Percentiles rank a stretch among this genome's conserved stretches.
These are phyloP conservation scores for Larix sibirica DNA, from an alignment of 83 land plant species.

Conservation along the genomic window DNA sequence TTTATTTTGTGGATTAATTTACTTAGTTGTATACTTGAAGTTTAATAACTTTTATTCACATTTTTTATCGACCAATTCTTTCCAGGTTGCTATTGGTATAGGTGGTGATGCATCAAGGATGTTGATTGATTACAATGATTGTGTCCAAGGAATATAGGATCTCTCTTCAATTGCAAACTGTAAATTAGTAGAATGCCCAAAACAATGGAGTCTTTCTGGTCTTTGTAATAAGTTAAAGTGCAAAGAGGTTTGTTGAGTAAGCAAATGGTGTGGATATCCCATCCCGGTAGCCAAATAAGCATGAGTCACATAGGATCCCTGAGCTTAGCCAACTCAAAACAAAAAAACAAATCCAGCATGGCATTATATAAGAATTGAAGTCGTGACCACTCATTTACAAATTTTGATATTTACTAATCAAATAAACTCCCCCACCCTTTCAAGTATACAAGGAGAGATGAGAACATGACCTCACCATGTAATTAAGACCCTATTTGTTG, in stretches of 20 bases:
- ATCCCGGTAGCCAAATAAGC: too few relatives aligned
- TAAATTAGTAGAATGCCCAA: constrained; percentile 50
- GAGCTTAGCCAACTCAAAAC: too few relatives aligned
- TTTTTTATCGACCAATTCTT: neutral
- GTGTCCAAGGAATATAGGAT: constrained; percentile 49
- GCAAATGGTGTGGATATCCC: too few relatives aligned
- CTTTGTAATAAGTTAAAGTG: constrained; percentile 57
- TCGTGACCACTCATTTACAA: too few relatives aligned
- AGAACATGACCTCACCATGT: too few relatives aligned
- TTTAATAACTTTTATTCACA: neutral
- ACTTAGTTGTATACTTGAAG: neutral
- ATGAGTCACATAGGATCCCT: too few relatives aligned
- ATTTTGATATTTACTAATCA: too few relatives aligned
- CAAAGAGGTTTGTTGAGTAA: constrained; percentile 56
- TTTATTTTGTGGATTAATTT: neutral
- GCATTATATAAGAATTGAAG: too few relatives aligned
- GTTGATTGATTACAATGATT: constrained; percentile 55
- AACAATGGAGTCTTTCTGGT: constrained; percentile 67
- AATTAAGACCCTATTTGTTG: too few relatives aligned
- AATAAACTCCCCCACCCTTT: too few relatives aligned
- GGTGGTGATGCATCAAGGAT: constrained; percentile 73
- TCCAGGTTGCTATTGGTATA: constrained; percentile 76
- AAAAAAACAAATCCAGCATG: too few relatives aligned
- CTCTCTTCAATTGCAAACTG: constrained; percentile 61
- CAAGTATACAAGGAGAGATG: too few relatives aligned